Evolutionary conservation across 768 basidiomycete genomes (phyloP).

Genomic region (Lyophyllum decastes): DNA sequence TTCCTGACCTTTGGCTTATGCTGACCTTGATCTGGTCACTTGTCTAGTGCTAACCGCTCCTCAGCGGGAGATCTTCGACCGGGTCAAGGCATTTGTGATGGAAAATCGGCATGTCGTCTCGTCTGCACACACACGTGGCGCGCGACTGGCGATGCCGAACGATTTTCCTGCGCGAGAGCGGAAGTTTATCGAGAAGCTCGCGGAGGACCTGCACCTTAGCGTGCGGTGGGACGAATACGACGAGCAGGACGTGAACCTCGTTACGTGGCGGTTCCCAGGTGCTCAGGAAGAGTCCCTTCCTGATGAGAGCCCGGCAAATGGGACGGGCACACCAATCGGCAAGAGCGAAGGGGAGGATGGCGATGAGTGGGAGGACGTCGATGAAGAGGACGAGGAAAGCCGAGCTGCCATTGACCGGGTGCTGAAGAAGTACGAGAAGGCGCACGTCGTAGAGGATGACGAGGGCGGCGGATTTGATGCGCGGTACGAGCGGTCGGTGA

Average conservation of each 20-base stretch:
- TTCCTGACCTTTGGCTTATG: background rate
- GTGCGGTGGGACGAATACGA: conserved; percentile 95
- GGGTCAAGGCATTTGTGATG: conserved; percentile 76
- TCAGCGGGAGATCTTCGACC: conserved; percentile 78
- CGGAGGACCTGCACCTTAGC: conserved; percentile 73
- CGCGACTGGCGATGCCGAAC: conserved; percentile 70
- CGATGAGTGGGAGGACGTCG: conserved; percentile 54
- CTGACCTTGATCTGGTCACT: background rate
- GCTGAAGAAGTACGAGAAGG: conserved; percentile 84
- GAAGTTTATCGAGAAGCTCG: conserved; percentile 74
- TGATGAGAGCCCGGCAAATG: background rate
- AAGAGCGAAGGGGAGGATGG: conserved; percentile 30
- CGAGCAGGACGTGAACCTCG: conserved; percentile 75
- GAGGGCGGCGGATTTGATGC: conserved; percentile 78
- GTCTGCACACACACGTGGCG: conserved; percentile 31
- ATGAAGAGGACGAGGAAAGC: conserved; percentile 74
- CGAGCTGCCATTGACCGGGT: conserved; percentile 77
- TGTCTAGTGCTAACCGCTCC: conserved; percentile 62
- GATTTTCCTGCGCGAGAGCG: conserved; percentile 80
- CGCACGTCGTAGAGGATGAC: conserved; percentile 71
- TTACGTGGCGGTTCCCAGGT: conserved; percentile 65
- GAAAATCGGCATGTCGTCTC: conserved; percentile 37
- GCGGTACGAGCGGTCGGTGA: conserved; percentile 68
- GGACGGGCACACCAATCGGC: conserved; percentile 20
- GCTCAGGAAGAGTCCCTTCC: conserved; percentile 37